phyloP scores from a whole-genome alignment of 257 asterid species.

The Anisodus tanguticus region DNA sequence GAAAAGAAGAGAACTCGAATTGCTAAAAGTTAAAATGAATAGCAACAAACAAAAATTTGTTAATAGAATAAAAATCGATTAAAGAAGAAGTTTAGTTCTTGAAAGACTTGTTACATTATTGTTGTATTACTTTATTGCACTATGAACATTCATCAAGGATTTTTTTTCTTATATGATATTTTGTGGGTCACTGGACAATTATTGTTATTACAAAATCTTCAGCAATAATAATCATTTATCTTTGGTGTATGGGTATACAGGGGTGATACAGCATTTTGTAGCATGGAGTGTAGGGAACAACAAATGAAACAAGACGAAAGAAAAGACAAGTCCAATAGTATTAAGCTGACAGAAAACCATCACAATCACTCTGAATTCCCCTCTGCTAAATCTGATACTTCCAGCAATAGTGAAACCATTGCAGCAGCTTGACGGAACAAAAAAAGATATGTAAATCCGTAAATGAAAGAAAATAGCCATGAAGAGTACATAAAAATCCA shows the following conservation, averaged over 20 bases:
- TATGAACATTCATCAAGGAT: not conserved
- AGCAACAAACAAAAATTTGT: not conserved
- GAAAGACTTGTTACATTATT: not conserved
- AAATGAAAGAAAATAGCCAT: not conserved
- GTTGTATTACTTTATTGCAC: not conserved
- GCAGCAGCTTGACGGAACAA: slow-evolving; percentile 40
- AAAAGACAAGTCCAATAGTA: slow-evolving; percentile 32
- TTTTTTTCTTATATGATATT: not conserved
- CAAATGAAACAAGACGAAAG: slow-evolving; percentile 51
- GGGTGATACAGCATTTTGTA: slow-evolving; percentile 58
- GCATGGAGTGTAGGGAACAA: slow-evolving; percentile 54
- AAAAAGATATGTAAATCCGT: not conserved
- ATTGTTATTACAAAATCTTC: not conserved
- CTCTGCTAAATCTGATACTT: slow-evolving; percentile 35
- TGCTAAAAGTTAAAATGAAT: not conserved
- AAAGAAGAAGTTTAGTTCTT: not conserved
- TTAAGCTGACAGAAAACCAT: slow-evolving; percentile 26
- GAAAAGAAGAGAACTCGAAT: not conserved
- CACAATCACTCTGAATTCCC: slow-evolving; percentile 34
- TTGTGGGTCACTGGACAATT: not conserved
- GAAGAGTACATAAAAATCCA: not conserved
- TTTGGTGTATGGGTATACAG: slow-evolving; percentile 32
- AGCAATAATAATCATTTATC: not conserved
- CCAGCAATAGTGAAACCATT: slow-evolving; percentile 35
- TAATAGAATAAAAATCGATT: not conserved